These are phyloP conservation scores for Scheffersomyces coipomensis DNA, from an alignment of 805 yeast species.

Conservation along the genomic window DNA sequence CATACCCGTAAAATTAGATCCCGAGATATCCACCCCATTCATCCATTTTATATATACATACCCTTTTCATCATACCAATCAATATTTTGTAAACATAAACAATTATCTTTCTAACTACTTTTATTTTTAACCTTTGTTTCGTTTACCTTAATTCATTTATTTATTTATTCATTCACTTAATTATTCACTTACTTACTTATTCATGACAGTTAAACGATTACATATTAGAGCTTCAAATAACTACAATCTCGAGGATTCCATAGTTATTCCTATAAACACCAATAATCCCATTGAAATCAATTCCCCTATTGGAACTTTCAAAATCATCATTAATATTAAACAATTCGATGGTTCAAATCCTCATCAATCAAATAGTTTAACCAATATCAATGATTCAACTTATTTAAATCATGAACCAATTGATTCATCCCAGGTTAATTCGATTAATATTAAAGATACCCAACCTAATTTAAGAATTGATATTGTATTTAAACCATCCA, in stretches of 20 bases:
- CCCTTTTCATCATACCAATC: no score
- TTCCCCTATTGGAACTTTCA: constrained; percentile 37
- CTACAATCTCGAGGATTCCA: constrained; percentile 16
- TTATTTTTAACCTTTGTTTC: no score
- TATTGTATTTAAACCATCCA: constrained; percentile 41
- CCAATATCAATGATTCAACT: constrained; percentile 25
- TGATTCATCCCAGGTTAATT: background rate
- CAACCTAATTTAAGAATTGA: constrained; percentile 31
- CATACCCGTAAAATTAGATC: no score
- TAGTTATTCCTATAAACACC: constrained; percentile 41
- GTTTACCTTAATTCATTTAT: no score
- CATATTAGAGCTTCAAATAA: constrained; percentile 27
- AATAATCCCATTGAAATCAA: constrained; percentile 32
- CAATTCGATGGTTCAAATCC: constrained; percentile 45
- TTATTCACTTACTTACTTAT: background rate
- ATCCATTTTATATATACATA: no score
- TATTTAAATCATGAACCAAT: constrained; percentile 19
- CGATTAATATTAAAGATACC: constrained; percentile 8
- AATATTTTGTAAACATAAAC: no score
- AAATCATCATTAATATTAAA: constrained; percentile 42
- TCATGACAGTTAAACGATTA: constrained; percentile 24
- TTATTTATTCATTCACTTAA: background rate
- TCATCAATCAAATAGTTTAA: constrained; percentile 33
- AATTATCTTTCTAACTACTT: no score
- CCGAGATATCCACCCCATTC: no score